These are phyloP conservation scores for Terfezia claveryi DNA, from an alignment of 495 filamentous ascomycete species.

Conservation along the genomic window DNA sequence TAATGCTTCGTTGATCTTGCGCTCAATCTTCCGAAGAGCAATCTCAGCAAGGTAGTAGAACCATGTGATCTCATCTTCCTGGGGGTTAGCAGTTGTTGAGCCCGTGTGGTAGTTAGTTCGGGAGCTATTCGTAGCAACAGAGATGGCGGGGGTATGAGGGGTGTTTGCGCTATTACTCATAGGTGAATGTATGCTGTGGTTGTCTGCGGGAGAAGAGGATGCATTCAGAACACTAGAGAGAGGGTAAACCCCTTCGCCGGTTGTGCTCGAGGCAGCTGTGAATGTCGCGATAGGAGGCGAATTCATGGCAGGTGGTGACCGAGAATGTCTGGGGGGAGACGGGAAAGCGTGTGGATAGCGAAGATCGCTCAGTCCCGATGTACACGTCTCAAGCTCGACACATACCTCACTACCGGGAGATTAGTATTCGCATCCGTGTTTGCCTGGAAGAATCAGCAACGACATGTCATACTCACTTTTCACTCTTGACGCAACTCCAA, in stretches of 20 bases:
- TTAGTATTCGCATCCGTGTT: conserved; percentile 5
- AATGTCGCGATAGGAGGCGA: conserved; percentile 5
- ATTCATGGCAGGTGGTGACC: conserved; percentile 10
- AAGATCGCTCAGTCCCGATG: conserved; percentile 13
- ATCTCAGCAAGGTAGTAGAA: conserved; percentile 23
- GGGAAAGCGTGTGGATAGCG: conserved; percentile 17
- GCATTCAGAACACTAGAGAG: not conserved
- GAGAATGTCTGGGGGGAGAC: conserved; percentile 12
- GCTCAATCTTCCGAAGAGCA: conserved; percentile 16
- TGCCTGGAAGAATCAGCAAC: not conserved
- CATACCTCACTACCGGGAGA: conserved; percentile 8
- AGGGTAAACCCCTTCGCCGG: not conserved
- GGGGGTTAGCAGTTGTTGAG: conserved; percentile 3
- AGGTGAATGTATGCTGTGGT: not conserved
- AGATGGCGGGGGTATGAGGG: not conserved
- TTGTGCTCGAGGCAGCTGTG: not conserved
- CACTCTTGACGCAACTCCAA: conserved; percentile 16
- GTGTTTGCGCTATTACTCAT: not conserved
- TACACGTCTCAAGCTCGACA: conserved; percentile 13
- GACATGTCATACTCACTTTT: conserved; percentile 7
- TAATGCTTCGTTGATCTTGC: not conserved
- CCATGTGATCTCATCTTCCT: conserved; percentile 17
- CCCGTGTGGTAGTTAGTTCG: not conserved
- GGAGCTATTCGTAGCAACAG: not conserved
- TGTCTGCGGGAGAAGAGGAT: not conserved